Conservation (phyloP, 2,329 filamentous ascomycete genomes). For the Curvularia sp. region DNA sequence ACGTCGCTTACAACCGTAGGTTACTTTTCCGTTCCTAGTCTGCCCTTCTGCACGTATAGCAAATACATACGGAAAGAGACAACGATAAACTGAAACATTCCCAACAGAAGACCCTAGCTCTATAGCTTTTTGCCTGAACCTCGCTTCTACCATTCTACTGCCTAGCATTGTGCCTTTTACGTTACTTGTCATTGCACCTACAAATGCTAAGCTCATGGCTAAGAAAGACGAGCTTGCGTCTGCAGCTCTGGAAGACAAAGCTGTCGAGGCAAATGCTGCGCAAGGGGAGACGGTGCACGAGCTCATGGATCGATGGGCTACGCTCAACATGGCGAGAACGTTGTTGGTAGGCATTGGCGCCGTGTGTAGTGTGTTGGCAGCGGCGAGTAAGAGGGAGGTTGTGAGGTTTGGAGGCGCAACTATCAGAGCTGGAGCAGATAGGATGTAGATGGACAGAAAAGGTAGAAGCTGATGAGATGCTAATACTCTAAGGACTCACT, state of each 20-base stretch:
- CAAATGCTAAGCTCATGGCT: slow-evolving; percentile 58
- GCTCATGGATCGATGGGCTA: slow-evolving; percentile 64
- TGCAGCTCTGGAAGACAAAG: slow-evolving; percentile 48
- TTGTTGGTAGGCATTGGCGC: slow-evolving; percentile 42
- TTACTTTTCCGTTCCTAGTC: background rate
- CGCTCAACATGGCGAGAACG: slow-evolving; percentile 58
- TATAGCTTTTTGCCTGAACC: slow-evolving; percentile 54
- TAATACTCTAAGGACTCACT: background rate
- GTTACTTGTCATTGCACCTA: slow-evolving; percentile 53
- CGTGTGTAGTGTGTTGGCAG: slow-evolving; percentile 36
- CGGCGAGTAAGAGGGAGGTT: slow-evolving; percentile 35
- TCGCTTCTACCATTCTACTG: slow-evolving; percentile 56
- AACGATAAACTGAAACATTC: slow-evolving; percentile 12
- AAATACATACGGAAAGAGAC: background rate
- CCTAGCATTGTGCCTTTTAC: slow-evolving; percentile 62
- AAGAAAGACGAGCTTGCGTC: slow-evolving; percentile 52
- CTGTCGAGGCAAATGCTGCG: slow-evolving; percentile 46
- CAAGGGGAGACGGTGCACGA: slow-evolving; percentile 58
- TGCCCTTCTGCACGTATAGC: background rate
- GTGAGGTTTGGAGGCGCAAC: slow-evolving; percentile 33
- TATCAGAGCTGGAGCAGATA: slow-evolving; percentile 19
- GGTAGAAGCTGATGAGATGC: background rate
- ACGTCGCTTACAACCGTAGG: slow-evolving; percentile 55
- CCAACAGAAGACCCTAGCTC: slow-evolving; percentile 37
- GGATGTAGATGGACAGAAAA: slow-evolving; percentile 5